phyloP scores from a whole-genome alignment of 345 rosid genomes.

The Populus davidiana region DNA sequence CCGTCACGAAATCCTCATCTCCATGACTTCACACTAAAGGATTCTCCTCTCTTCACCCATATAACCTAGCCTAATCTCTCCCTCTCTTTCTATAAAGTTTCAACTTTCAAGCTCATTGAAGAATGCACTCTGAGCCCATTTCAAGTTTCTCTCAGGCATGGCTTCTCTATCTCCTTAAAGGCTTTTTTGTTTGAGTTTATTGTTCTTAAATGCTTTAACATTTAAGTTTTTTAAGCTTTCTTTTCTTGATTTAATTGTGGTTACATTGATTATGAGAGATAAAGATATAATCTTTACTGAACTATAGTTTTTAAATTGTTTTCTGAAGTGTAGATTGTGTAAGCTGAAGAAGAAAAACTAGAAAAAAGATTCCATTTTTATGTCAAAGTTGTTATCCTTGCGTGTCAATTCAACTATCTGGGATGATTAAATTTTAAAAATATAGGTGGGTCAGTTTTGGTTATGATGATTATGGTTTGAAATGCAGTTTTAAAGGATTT shows the following conservation, averaged over 20 bases:
- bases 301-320: neutral
- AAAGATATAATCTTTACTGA: neutral
- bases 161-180: neutral
- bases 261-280: too few relatives aligned
- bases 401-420: neutral
- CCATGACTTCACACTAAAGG: neutral
- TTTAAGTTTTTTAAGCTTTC: too few relatives aligned
- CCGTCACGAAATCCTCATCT: neutral
- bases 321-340: neutral
- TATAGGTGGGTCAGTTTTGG: neutral
- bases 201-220: neutral
- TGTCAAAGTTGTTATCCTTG: neutral
- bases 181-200: neutral
- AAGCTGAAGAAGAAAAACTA: neutral
- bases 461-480: neutral
- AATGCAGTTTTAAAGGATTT: neutral
- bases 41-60: neutral
- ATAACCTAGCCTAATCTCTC: neutral
- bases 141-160: constrained; percentile 10
- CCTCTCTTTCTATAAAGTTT: neutral
- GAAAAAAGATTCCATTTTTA: neutral
- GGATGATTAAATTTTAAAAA: neutral
- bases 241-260: too few relatives aligned
- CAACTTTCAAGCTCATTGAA: neutral
- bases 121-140: neutral